Percentiles rank a stretch among this genome's conserved stretches.
phyloP scores from a whole-genome alignment of 257 asterid species.

The Linaria vulgaris region DNA sequence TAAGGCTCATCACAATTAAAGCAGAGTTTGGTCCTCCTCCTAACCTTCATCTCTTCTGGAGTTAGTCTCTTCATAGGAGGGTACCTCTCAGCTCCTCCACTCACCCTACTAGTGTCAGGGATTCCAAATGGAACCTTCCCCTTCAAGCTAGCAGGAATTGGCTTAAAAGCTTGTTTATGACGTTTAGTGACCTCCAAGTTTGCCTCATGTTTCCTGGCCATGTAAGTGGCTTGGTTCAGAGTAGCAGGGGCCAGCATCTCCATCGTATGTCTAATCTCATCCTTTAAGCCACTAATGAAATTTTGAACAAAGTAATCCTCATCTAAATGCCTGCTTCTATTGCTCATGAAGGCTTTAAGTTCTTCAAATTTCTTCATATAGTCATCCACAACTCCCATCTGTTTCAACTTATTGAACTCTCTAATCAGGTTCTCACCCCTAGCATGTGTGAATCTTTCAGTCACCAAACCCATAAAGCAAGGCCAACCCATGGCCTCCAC shows the following conservation, averaged over 20 bases:
- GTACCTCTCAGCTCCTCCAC: background rate
- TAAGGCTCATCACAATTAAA: background rate
- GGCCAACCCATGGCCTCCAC: background rate
- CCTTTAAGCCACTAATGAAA: too few species aligned
- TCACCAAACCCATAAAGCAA: background rate
- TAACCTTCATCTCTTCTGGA: background rate
- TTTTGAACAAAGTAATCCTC: too few species aligned
- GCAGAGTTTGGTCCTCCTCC: background rate
- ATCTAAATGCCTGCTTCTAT: too few species aligned
- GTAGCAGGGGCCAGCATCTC: background rate
- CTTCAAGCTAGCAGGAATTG: background rate
- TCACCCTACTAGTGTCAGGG: too few species aligned
- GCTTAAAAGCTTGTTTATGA: background rate
- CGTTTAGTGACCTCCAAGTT: background rate
- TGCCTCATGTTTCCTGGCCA: background rate
- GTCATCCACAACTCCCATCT: too few species aligned
- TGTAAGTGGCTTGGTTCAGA: background rate
- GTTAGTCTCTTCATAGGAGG: too few species aligned
- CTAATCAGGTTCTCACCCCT: background rate
- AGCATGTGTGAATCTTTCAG: background rate
- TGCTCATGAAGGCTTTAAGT: too few species aligned
- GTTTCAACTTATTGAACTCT: too few species aligned
- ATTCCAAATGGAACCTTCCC: background rate
- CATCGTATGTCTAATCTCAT: background rate
- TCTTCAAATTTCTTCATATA: too few species aligned